phyloP scores from a whole-genome alignment of 495 filamentous ascomycete species.

The Aspergillus incahuasiensis region DNA sequence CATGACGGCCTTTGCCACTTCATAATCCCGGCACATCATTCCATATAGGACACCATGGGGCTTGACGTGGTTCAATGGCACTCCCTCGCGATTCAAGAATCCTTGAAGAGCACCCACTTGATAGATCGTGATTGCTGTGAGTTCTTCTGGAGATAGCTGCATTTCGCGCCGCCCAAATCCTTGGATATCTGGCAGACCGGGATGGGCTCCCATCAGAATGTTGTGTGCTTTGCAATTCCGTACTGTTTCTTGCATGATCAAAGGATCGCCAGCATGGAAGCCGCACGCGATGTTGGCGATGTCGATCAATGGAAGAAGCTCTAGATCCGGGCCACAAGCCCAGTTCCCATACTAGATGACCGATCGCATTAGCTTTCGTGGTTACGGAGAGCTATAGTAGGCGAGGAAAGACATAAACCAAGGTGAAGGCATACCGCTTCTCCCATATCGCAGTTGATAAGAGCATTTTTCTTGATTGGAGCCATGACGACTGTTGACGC shows the following conservation, averaged over 20 bases:
- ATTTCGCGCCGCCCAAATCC: constrained; percentile 59
- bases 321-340: constrained; percentile 49
- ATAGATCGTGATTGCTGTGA: constrained; percentile 53
- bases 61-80: constrained; percentile 56
- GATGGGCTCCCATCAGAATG: constrained; percentile 54
- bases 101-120: constrained; percentile 56
- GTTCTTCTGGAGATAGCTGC: constrained; percentile 49
- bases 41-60: constrained; percentile 54
- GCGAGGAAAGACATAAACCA: background rate
- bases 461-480: constrained; percentile 44
- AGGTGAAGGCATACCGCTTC: constrained; percentile 31
- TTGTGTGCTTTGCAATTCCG: constrained; percentile 49
- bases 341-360: constrained; percentile 39
- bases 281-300: constrained; percentile 62
- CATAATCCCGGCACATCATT: constrained; percentile 52
- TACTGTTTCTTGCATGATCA: constrained; percentile 57
- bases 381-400: background rate
- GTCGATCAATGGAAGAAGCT: constrained; percentile 55
- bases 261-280: constrained; percentile 52
- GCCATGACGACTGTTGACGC: constrained; percentile 25
- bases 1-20: constrained; percentile 48
- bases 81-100: constrained; percentile 50
- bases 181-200: constrained; percentile 57
- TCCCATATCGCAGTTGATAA: constrained; percentile 51
- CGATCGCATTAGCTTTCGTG: background rate